Percentiles rank a stretch among this genome's conserved stretches.
phyloP scores from a whole-genome alignment of 768 basidiomycete genomes.

The Tylopilus sp. region DNA sequence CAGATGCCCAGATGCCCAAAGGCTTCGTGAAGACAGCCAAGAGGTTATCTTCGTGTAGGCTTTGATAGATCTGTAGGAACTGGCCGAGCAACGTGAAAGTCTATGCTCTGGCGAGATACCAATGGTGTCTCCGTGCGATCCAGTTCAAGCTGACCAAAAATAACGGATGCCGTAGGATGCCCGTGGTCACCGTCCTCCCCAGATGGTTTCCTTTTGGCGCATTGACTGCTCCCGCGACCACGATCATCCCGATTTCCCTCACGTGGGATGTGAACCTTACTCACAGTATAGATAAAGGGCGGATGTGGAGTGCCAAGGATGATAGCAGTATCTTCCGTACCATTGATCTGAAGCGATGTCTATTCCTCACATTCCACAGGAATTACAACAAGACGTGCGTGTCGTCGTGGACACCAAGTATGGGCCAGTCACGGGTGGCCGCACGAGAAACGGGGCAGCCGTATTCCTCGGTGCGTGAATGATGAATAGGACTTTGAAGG shows the following conservation, averaged over 20 bases:
- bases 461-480: constrained; percentile 56
- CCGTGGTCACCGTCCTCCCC: no score
- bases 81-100: neutral
- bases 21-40: constrained; percentile 27
- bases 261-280: no score
- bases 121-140: no score
- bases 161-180: no score
- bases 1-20: constrained; percentile 54
- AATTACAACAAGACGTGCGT: constrained; percentile 42
- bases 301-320: neutral
- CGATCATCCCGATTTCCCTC: no score
- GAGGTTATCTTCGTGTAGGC: constrained; percentile 6
- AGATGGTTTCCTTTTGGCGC: no score
- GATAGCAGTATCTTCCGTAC: neutral
- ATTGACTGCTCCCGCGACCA: no score
- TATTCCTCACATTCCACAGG: constrained; percentile 51
- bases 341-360: constrained; percentile 4
- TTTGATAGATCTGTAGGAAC: neutral
- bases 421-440: neutral
- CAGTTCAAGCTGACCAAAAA: no score
- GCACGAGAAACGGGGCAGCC: constrained; percentile 47
- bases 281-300: constrained; percentile 12
- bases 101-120: no score
- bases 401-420: constrained; percentile 52
- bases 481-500: neutral